These are phyloP conservation scores for Massariosphaeria phaeospora DNA, from an alignment of 495 filamentous ascomycete species.

Conservation along the genomic window DNA sequence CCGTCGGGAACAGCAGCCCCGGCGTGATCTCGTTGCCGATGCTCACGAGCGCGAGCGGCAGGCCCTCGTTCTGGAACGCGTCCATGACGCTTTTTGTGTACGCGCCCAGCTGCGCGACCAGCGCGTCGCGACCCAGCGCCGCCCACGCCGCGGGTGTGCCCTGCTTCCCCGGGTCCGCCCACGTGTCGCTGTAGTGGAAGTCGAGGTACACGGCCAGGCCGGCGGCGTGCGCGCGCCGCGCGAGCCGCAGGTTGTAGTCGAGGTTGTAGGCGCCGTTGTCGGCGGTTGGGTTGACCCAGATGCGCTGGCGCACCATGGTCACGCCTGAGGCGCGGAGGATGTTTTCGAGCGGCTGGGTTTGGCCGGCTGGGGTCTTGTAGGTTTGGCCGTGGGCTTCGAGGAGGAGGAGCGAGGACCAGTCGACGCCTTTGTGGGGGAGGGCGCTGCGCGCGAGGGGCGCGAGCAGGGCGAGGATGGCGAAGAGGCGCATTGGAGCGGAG, in stretches of 20 bases:
- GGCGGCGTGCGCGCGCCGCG: slow-evolving; percentile 57
- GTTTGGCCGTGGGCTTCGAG: slow-evolving; percentile 57
- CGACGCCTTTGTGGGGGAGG: slow-evolving; percentile 62
- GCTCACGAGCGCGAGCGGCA: slow-evolving; percentile 40
- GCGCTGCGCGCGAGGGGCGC: slow-evolving; percentile 36
- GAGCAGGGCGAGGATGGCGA: slow-evolving; percentile 10
- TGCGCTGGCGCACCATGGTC: slow-evolving; percentile 65
- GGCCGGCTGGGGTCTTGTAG: slow-evolving; percentile 55
- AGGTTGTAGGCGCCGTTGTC: slow-evolving; percentile 63
- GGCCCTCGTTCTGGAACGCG: slow-evolving; percentile 37
- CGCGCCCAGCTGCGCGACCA: slow-evolving; percentile 31
- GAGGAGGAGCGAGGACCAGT: slow-evolving; percentile 66
- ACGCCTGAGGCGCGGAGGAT: slow-evolving; percentile 61
- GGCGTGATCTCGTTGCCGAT: slow-evolving; percentile 48
- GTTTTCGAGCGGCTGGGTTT: slow-evolving; percentile 52
- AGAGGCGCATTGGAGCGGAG: slow-evolving; percentile 21
- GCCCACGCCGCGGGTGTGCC: slow-evolving; percentile 36
- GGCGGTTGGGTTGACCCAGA: slow-evolving; percentile 68
- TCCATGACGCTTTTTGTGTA: slow-evolving; percentile 44
- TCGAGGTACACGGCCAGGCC: slow-evolving; percentile 64
- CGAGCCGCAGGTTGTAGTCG: slow-evolving; percentile 64
- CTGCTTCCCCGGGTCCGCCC: slow-evolving; percentile 47
- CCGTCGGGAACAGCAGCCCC: slow-evolving; percentile 46
- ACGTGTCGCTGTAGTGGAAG: slow-evolving; percentile 68
- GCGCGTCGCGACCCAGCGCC: slow-evolving; percentile 23